Conservation (phyloP, 2,329 filamentous ascomycete genomes). For the Trichothecium sympodiale region DNA sequence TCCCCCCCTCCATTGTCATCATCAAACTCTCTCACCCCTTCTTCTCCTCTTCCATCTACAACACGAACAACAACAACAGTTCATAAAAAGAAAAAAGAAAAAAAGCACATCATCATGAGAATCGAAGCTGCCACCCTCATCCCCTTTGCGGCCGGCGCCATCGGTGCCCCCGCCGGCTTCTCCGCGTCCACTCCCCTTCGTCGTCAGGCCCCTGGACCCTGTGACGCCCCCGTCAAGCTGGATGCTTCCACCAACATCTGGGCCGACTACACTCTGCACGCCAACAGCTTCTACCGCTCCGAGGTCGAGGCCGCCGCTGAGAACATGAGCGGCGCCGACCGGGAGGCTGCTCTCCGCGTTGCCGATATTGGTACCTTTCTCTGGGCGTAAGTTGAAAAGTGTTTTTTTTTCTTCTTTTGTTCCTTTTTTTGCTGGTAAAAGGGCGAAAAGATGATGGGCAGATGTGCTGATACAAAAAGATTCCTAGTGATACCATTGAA, state of each 20-base stretch:
- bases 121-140: constrained; percentile 20
- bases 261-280: constrained; percentile 25
- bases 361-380: constrained; percentile 28
- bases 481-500: constrained; percentile 23
- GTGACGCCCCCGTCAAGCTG: constrained; percentile 23
- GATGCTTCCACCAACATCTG: constrained; percentile 26
- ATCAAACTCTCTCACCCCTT: too few species aligned
- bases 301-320: constrained; percentile 24
- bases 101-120: constrained; percentile 19
- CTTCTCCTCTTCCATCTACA: too few species aligned
- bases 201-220: constrained; percentile 17
- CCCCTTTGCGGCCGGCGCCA: constrained; percentile 22
- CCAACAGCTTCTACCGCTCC: constrained; percentile 23
- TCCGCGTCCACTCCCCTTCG: constrained; percentile 13
- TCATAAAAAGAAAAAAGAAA: too few species aligned
- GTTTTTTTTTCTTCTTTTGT: too few species aligned
- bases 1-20: too few species aligned
- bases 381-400: constrained; percentile 27
- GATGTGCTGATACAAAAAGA: too few species aligned
- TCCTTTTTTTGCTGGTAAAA: too few species aligned
- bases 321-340: constrained; percentile 15
- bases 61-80: too few species aligned
- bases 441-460: not conserved
- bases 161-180: constrained; percentile 18
- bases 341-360: constrained; percentile 21